Base-by-base conservation (phyloP, 2,329 filamentous ascomycete genomes). In the Diaporthe vexans region DNA sequence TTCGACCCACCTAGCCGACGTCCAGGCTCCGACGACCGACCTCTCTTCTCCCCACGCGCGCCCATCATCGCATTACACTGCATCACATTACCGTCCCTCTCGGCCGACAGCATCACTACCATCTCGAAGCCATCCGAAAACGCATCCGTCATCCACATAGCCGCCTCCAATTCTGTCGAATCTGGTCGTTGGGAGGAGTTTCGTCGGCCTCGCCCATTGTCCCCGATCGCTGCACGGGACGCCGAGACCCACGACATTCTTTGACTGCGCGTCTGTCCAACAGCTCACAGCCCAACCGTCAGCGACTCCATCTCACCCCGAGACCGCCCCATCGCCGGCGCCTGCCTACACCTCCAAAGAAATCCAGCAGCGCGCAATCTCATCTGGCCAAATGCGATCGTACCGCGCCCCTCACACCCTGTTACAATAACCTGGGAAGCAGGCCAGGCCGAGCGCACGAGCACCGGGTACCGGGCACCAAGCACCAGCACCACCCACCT, bases 401-500 rank as follows among this genome's bases (percentile, higher is more conserved):
- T 58, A 76, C 65, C 68, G 40, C 72, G 52, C 57, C 72, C 61
- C 56, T 54, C 72, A 57, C 29, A 58, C 61, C 69, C 68, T 71
- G 54, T 73, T 51, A 43, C 59, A 69, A 65, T 74, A 76, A 74
- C 54, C 68, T 69, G 59, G 65, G 65, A 58, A 61, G 35, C 40
- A 46, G 63, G 63, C 63, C 59, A 51, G 63, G 29, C 43, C 57
- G 29, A 33, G 37, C 70, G 70, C 57, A 63, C 58, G 33, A 59
- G 46, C 57, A 54, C 37, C 57, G 10, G 46, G 57, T n/a, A 26
- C 71, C 35, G 13, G 26, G 54, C 40, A 63, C 40, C 43, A 17
- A 21, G 43, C 58, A 57, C n/a, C 57, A 67, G 82, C 85, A 78
- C 81, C 85, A 75, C 80, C 82, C 82, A 59, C 37, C 35, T 54